Evolutionary conservation across 129 eudicot genomes (phyloP), one percentile per base, ranked within the genome.

Genomic region (Artemisia tridentata): DNA sequence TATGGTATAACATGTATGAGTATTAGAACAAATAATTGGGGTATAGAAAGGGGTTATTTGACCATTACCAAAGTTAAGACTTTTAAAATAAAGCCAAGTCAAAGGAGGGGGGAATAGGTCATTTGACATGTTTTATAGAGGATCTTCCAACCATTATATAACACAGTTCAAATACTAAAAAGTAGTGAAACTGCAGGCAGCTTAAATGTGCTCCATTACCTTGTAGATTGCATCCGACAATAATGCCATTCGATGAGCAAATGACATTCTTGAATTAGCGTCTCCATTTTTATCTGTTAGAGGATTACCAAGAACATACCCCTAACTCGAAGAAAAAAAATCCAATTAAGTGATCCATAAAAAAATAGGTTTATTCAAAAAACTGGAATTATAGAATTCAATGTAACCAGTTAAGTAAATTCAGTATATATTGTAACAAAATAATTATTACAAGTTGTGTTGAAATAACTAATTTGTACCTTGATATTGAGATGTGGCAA

Each of bases 251-350:
- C n/a, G 50, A 64, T 78, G 81, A 21, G 77, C 77, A 54, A 41
- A 78, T 45, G 12, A 12, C 19, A 51, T 34, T 71, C 50, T 78
- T 53, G 72, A 63, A 46, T 78, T 78, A 10, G 1, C 12, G 18
- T 71, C 81, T 0, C 20, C 21, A 63, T 12, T 25, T 19, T 0
- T n/a, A 55, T 63, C 61, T 34, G 81, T 78, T 1, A 25, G 1
- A 51, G 81, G 76, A 70, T 78, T 78, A 55, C 81, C 81, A 18
- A 69, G 61, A 38, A 71, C 5, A 43, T 70, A 78, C 23, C 81
- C 72, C 81, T 78, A 38, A 27, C 12, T 0, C 0, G 49, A 25
- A 45, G 23, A 20, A 69, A 17, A 2, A 3, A 31, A 27, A 29
- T 16, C 13, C 54, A 69, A 51, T 10, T 31, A 38, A 69, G 64